Conservation (phyloP, 495 filamentous ascomycete species). For the Saxophila tyrrhenica region DNA sequence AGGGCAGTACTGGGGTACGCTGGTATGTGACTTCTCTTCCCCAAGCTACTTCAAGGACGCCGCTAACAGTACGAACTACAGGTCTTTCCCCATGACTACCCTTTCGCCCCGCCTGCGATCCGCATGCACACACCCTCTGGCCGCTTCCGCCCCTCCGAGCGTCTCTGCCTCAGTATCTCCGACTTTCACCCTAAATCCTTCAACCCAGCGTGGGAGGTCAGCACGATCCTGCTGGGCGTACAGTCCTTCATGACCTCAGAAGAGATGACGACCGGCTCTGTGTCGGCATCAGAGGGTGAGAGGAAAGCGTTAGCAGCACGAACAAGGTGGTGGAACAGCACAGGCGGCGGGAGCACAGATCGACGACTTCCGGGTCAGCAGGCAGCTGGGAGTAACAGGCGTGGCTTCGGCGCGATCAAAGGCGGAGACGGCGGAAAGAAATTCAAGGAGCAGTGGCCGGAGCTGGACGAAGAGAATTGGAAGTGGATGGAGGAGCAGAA, state of each 20-base stretch:
- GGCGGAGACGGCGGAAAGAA: slow-evolving; percentile 87
- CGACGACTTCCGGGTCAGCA: slow-evolving; percentile 37
- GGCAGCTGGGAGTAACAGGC: slow-evolving; percentile 21
- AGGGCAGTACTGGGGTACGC: slow-evolving; percentile 96
- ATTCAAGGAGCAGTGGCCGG: slow-evolving; percentile 81
- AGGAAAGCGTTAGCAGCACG: slow-evolving; percentile 65
- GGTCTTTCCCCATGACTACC: slow-evolving; percentile 96
- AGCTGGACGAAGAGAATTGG: slow-evolving; percentile 85
- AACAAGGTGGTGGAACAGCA: slow-evolving; percentile 93
- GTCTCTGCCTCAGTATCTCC: slow-evolving; percentile 86
- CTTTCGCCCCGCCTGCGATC: slow-evolving; percentile 93
- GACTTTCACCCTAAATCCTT: slow-evolving; percentile 97
- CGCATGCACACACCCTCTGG: slow-evolving; percentile 97
- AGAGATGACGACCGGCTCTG: slow-evolving; percentile 93
- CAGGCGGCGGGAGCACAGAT: slow-evolving; percentile 74
- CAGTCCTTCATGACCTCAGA: slow-evolving; percentile 97
- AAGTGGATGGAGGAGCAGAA: slow-evolving; percentile 77
- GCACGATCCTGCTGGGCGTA: slow-evolving; percentile 87
- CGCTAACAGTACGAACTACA: too few relatives aligned
- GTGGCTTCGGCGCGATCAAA: slow-evolving; percentile 55
- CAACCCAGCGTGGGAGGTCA: slow-evolving; percentile 98
- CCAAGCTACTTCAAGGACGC: too few relatives aligned
- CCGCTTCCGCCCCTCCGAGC: slow-evolving; percentile 83
- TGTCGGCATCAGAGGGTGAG: slow-evolving; percentile 69
- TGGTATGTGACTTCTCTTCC: too few relatives aligned